These are phyloP conservation scores for Chaetomium cochliodes DNA, from an alignment of 495 filamentous ascomycete species.

Conservation along the genomic window DNA sequence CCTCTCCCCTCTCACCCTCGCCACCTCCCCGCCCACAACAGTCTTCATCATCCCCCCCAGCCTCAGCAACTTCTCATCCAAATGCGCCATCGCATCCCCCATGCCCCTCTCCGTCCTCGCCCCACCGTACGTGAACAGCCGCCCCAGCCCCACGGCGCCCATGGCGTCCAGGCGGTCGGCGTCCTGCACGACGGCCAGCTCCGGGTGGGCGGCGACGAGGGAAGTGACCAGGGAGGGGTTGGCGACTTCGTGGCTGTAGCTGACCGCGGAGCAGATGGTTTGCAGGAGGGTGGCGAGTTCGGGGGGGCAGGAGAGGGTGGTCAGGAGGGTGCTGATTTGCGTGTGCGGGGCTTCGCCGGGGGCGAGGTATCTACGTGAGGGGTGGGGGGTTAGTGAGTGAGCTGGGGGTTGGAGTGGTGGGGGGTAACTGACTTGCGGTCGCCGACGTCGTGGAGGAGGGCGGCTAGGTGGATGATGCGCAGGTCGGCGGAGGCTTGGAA, in stretches of 20 bases:
- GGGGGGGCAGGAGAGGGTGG: constrained; percentile 52
- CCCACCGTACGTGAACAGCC: constrained; percentile 74
- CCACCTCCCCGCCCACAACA: constrained; percentile 63
- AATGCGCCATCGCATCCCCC: constrained; percentile 66
- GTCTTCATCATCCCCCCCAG: constrained; percentile 86
- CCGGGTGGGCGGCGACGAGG: constrained; percentile 60
- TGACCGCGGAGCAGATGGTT: constrained; percentile 67
- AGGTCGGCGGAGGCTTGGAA: constrained; percentile 44
- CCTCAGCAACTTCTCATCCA: constrained; percentile 73
- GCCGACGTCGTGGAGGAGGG: constrained; percentile 82
- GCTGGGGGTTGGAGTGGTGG: not conserved
- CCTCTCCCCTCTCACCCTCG: constrained; percentile 61
- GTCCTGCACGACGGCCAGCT: constrained; percentile 83
- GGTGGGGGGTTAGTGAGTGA: not conserved
- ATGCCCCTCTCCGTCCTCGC: constrained; percentile 57
- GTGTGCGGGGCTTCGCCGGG: constrained; percentile 52
- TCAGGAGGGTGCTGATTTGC: constrained; percentile 57
- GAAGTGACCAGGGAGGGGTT: constrained; percentile 58
- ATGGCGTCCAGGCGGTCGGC: constrained; percentile 88
- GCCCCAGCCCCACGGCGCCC: constrained; percentile 76
- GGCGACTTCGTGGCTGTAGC: constrained; percentile 66
- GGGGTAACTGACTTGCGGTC: constrained; percentile 61
- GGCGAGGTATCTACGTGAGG: constrained; percentile 53
- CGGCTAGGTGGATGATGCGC: constrained; percentile 64
- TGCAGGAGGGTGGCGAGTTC: constrained; percentile 64